A percentile compares a stretch with the other conserved stretches of the same genome.
Conservation (phyloP, 129 eudicot species). For the Chrysanthemum seticuspe region DNA sequence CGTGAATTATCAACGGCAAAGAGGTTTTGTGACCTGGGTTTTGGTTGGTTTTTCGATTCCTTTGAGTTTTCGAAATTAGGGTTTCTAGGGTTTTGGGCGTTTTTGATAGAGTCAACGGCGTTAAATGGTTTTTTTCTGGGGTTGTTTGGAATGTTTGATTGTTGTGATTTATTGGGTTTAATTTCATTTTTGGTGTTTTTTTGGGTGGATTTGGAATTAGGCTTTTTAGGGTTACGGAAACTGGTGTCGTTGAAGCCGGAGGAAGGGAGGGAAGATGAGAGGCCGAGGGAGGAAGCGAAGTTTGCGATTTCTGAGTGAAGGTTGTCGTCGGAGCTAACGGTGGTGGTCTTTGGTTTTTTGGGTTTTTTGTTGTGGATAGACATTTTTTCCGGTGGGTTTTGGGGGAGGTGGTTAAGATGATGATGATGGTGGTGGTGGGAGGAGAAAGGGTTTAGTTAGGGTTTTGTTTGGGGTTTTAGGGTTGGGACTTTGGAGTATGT, state of each 20-base stretch:
- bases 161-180: constrained; percentile 8
- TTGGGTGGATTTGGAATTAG: not conserved
- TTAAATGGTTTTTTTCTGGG: not conserved
- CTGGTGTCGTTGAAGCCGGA: constrained; percentile 77
- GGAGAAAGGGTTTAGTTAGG: constrained; percentile 19
- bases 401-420: not conserved
- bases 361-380: constrained; percentile 34
- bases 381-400: constrained; percentile 38
- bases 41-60: constrained; percentile 14
- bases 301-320: constrained; percentile 68
- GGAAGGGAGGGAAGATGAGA: constrained; percentile 53
- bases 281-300: constrained; percentile 86
- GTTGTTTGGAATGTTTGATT: constrained; percentile 7
- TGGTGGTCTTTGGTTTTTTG: constrained; percentile 27
- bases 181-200: constrained; percentile 13
- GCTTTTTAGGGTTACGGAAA: constrained; percentile 53
- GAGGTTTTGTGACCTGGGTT: constrained; percentile 27
- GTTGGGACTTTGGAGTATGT: not conserved
- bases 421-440: not conserved
- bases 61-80: no score
- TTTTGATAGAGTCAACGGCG: no score
- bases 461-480: constrained; percentile 23
- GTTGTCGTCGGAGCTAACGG: constrained; percentile 27
- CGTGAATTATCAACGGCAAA: constrained; percentile 23
- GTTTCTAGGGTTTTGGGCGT: no score